These are phyloP conservation scores for Paraphoma chrysanthemicola DNA, from an alignment of 2,329 filamentous ascomycete genomes.

Conservation along the genomic window DNA sequence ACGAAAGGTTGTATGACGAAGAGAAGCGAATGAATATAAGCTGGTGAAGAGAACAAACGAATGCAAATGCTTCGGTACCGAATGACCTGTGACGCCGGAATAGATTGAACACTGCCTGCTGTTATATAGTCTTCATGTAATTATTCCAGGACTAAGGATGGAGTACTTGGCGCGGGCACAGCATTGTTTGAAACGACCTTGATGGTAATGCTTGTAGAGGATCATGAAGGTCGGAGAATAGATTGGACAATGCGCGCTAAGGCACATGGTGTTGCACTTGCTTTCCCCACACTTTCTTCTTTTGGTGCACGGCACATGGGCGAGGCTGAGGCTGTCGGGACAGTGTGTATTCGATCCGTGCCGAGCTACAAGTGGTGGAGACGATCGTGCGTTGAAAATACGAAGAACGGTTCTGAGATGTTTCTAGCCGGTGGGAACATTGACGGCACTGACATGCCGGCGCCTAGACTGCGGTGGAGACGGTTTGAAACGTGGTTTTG, in stretches of 20 bases:
- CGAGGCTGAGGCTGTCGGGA: background rate
- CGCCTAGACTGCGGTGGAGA: background rate
- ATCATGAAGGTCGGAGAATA: constrained; percentile 36
- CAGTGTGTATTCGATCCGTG: background rate
- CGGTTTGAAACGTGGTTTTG: constrained; percentile 17
- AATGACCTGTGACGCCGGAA: constrained; percentile 21
- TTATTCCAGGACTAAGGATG: constrained; percentile 24
- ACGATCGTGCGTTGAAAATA: background rate
- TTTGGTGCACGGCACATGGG: background rate
- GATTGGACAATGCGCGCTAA: constrained; percentile 43
- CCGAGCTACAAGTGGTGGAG: background rate
- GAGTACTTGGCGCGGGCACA: constrained; percentile 14
- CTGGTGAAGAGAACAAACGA: constrained; percentile 20
- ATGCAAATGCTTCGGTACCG: constrained; percentile 24
- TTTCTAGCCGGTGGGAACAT: background rate
- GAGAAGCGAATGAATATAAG: constrained; percentile 17
- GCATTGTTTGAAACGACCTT: constrained; percentile 28
- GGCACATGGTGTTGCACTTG: constrained; percentile 13
- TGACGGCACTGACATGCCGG: background rate
- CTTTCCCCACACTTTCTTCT: constrained; percentile 12
- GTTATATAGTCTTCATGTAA: constrained; percentile 25
- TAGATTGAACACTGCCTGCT: constrained; percentile 21
- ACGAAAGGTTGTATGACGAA: constrained; percentile 1
- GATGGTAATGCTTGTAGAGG: constrained; percentile 22
- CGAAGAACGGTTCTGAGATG: background rate